Percentiles rank a stretch among this genome's conserved stretches.
Conservation (phyloP, 345 rosid species). For the Mangifera indica region DNA sequence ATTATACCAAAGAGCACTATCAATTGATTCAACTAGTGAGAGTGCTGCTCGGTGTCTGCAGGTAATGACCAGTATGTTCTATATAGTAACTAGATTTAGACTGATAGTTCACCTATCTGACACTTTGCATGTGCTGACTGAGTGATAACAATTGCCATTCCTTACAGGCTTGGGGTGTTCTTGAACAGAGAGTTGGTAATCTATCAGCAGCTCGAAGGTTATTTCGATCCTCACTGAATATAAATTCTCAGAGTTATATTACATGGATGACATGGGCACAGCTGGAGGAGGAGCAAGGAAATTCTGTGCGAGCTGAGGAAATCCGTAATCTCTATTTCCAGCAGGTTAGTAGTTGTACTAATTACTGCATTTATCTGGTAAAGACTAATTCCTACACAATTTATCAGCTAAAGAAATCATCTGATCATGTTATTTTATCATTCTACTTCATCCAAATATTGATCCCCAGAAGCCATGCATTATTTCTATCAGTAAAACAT, state of each 20-base stretch:
- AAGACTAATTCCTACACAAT: not conserved
- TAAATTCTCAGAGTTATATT: slow-evolving; percentile 85
- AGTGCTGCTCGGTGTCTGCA: slow-evolving; percentile 92
- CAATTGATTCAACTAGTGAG: slow-evolving; percentile 71
- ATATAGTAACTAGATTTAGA: not conserved
- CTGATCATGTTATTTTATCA: not conserved
- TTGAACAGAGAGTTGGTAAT: slow-evolving; percentile 89
- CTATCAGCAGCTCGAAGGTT: slow-evolving; percentile 82
- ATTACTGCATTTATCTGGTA: not conserved
- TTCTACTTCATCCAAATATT: no score
- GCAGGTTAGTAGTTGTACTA: slow-evolving; percentile 53
- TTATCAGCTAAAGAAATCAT: not conserved
- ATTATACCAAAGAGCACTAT: slow-evolving; percentile 71
- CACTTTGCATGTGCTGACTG: not conserved
- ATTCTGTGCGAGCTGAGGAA: slow-evolving; percentile 87
- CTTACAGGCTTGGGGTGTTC: slow-evolving; percentile 91
- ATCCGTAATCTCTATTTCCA: slow-evolving; percentile 89
- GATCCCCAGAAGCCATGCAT: not conserved
- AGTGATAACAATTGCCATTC: slow-evolving; percentile 2
- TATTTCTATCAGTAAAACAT: not conserved
- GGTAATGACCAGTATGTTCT: slow-evolving; percentile 43
- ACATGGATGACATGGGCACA: slow-evolving; percentile 99
- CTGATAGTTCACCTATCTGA: not conserved
- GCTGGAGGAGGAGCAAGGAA: slow-evolving; percentile 95
- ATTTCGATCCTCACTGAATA: slow-evolving; percentile 74